Conservation (phyloP, 73 alveolate genomes). For the Stentor coeruleus region DNA sequence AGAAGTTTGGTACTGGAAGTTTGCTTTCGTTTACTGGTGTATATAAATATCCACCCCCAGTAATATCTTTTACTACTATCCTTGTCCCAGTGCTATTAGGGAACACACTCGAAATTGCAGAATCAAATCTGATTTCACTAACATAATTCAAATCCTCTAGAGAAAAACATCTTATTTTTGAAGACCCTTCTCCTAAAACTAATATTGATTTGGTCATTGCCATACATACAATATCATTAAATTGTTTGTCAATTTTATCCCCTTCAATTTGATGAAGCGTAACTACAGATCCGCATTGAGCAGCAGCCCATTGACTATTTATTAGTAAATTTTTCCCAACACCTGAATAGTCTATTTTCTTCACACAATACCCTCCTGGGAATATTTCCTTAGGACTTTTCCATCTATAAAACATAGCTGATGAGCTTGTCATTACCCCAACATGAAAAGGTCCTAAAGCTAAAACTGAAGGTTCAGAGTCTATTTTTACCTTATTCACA, state of each 20-base stretch:
- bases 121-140: slow-evolving; percentile 77
- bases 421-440: slow-evolving; percentile 84
- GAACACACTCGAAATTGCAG: slow-evolving; percentile 43
- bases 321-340: slow-evolving; percentile 69
- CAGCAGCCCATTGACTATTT: slow-evolving; percentile 88
- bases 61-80: slow-evolving; percentile 82
- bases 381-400: slow-evolving; percentile 39
- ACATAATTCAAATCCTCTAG: slow-evolving; percentile 75
- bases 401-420: slow-evolving; percentile 81
- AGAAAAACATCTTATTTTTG: slow-evolving; percentile 78
- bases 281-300: slow-evolving; percentile 79
- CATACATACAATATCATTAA: slow-evolving; percentile 84
- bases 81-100: slow-evolving; percentile 77
- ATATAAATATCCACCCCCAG: slow-evolving; percentile 91
- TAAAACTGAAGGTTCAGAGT: slow-evolving; percentile 43
- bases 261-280: slow-evolving; percentile 76
- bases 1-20: slow-evolving; percentile 58
- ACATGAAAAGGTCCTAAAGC: slow-evolving; percentile 74
- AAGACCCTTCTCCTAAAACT: slow-evolving; percentile 73
- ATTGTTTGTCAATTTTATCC: slow-evolving; percentile 54
- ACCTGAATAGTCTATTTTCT: slow-evolving; percentile 84
- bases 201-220: slow-evolving; percentile 83
- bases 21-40: slow-evolving; percentile 91
- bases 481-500: slow-evolving; percentile 27
- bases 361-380: slow-evolving; percentile 34